Evolutionary conservation across 2,329 filamentous ascomycete species (phyloP).

Genomic region (Lecanoromycetidae sp.): DNA sequence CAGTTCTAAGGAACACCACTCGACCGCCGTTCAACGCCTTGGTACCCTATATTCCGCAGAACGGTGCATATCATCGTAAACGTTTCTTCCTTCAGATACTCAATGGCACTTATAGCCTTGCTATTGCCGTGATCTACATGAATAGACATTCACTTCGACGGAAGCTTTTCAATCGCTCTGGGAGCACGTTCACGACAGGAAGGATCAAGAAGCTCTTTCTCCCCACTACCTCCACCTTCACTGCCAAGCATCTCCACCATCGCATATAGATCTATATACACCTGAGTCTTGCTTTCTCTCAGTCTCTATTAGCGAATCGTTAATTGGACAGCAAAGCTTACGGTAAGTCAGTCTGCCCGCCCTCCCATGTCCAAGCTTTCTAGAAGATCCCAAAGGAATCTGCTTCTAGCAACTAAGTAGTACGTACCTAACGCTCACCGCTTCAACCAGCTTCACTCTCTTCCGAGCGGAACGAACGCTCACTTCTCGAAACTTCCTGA

Average conservation of each 20-base stretch:
- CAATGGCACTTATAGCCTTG: no score
- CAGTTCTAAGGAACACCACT: background rate
- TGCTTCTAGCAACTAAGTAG: no score
- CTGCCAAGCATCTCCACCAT: background rate
- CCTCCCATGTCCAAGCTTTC: no score
- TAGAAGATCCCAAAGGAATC: no score
- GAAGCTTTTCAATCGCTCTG: background rate
- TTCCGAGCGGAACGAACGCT: background rate
- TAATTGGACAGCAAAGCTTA: no score
- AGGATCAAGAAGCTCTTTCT: slow-evolving; percentile 5
- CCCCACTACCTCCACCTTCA: background rate
- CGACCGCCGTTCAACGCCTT: no score
- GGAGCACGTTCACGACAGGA: background rate
- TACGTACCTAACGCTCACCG: no score
- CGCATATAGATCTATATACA: background rate
- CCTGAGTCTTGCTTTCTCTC: background rate
- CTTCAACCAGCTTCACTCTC: background rate
- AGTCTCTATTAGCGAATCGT: background rate
- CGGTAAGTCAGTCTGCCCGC: no score
- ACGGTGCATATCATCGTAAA: no score
- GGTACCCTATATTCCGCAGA: no score
- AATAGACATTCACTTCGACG: background rate
- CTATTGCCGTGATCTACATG: background rate
- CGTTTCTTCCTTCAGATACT: no score
- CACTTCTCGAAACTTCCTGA: background rate